A percentile compares a stretch with the other conserved stretches of the same genome.
Evolutionary conservation across 257 asterid genomes (phyloP).

Genomic region (Datura wrightii): DNA sequence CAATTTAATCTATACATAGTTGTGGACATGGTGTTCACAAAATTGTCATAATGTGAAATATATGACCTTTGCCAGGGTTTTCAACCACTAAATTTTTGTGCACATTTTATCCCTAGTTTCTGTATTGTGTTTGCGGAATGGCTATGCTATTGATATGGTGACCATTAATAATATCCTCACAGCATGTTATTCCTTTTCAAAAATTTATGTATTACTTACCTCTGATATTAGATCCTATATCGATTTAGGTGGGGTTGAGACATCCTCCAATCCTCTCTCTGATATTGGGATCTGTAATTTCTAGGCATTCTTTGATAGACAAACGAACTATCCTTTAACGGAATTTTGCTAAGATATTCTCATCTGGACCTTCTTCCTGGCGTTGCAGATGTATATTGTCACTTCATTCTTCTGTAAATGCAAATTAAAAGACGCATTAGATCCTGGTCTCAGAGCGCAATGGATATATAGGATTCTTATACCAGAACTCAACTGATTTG

Average conservation of each 20-base stretch:
- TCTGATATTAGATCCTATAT: constrained; percentile 26
- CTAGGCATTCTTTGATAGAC: constrained; percentile 27
- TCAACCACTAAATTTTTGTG: not conserved
- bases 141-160: not conserved
- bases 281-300: constrained; percentile 11
- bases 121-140: not conserved
- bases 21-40: not conserved
- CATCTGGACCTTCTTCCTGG: constrained; percentile 16
- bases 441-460: constrained; percentile 38
- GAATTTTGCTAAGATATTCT: constrained; percentile 29
- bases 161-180: not conserved
- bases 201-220: not conserved
- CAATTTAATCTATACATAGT: not conserved
- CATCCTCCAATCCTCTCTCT: constrained; percentile 9
- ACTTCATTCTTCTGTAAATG: constrained; percentile 31
- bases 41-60: not conserved
- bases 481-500: not conserved
- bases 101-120: not conserved
- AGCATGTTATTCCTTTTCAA: not conserved
- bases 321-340: constrained; percentile 38
- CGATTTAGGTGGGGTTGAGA: not conserved
- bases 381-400: constrained; percentile 16
- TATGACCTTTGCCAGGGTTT: not conserved
- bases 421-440: constrained; percentile 46
- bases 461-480: constrained; percentile 9